Base-by-base conservation (phyloP, 1,139 yeast genomes). In the Chernovozyma aurita region DNA sequence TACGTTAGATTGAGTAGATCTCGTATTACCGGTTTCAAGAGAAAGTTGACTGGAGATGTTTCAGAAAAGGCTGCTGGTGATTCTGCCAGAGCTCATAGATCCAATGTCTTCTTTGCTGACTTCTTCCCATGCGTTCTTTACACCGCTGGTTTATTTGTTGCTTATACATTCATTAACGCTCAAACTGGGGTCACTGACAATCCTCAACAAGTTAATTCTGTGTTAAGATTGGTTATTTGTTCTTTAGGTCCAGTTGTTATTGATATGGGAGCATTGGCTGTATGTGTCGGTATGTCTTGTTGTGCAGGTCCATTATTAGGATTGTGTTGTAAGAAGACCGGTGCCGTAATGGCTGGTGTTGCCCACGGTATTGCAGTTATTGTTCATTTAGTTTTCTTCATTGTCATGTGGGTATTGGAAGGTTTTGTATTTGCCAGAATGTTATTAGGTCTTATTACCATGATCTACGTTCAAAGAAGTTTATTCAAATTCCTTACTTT, bases 291-390 rank as follows among this genome's bases (percentile, higher is more conserved):
- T 53, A 61, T 88, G 65, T 86, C 97, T 14, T 92, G 98, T 70
- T 92, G 97, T 73, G 88, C 95, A 28, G 98, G 97, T 60, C 98
- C 98, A 53, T 55, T 92, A 58, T 78, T 92, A 50, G 94, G 95
- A 41, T 63, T 88, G 65, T 92, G 99, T 68, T 94, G 98, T 73
- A 92, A 92, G 78, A 85, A 86, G 75, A 90, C 97, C 40, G 95
- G 97, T 66, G 84, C 97, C 21, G 96, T 87, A 35, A 80, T 88
- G 78, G 98, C 99, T 31, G 97, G 87, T 55, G 69, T 94, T 61
- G 96, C 97, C 27, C 99, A 92, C 60, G 97, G 97, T 68, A 67
- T 85, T 55, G 88, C 96, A 20, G 95, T 92, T 42, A 59, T 92
- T 55, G 70, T 90, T 53, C 90, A 92, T 69, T 66, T 92, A 53